Evolutionary conservation across 495 filamentous ascomycete species (phyloP).

Genomic region (Hypoxylon fragiforme): DNA sequence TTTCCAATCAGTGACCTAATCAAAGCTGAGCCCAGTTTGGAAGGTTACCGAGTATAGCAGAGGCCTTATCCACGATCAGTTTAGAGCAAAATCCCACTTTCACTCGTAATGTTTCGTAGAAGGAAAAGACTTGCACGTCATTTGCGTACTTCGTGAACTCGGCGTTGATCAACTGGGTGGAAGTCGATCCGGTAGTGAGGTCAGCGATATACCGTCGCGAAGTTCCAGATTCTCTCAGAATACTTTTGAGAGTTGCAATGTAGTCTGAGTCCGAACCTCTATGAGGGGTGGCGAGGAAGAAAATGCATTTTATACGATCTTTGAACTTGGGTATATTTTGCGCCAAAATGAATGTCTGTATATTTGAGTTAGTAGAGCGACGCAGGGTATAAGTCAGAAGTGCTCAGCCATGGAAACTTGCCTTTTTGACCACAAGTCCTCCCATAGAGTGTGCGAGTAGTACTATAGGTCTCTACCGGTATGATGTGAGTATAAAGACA

Average conservation of each 20-base stretch:
- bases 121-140: conserved; percentile 42
- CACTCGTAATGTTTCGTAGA: conserved; percentile 47
- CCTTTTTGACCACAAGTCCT: conserved; percentile 52
- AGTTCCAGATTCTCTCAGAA: conserved; percentile 28
- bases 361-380: background rate
- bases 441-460: conserved; percentile 51
- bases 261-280: conserved; percentile 42
- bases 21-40: too few relatives aligned
- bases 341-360: conserved; percentile 23
- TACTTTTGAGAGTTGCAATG: conserved; percentile 41
- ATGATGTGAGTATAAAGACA: too few relatives aligned
- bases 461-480: conserved; percentile 41
- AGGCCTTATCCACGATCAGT: conserved; percentile 37
- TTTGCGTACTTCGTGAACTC: conserved; percentile 43
- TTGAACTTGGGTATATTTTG: background rate
- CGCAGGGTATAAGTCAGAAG: too few relatives aligned
- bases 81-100: conserved; percentile 28
- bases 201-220: conserved; percentile 44
- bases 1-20: too few relatives aligned
- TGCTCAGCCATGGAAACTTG: too few relatives aligned
- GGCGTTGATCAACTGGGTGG: conserved; percentile 46
- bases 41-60: conserved; percentile 2
- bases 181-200: conserved; percentile 35
- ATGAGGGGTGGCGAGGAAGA: conserved; percentile 53
- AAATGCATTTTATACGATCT: conserved; percentile 39